Evolutionary conservation across 2,329 filamentous ascomycete species (phyloP).

Genomic region (Botrytis fragariae): DNA sequence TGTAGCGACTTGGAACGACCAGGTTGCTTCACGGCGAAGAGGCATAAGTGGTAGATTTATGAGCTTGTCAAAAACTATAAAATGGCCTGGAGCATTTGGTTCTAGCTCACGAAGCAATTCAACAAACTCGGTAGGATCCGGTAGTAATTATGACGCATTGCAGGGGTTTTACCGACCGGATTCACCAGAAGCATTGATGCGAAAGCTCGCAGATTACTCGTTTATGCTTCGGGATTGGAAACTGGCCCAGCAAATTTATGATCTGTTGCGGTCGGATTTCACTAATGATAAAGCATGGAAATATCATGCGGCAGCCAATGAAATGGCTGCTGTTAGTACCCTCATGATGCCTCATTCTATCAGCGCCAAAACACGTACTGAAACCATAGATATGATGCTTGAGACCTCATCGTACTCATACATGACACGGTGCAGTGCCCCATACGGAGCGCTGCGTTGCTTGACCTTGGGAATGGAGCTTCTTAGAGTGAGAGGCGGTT

Average conservation of each 20-base stretch:
- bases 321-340: slow-evolving; percentile 87
- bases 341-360: slow-evolving; percentile 72
- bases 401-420: slow-evolving; percentile 93
- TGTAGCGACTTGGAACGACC: slow-evolving; percentile 92
- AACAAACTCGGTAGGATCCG: slow-evolving; percentile 44
- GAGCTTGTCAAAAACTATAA: slow-evolving; percentile 71
- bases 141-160: slow-evolving; percentile 72
- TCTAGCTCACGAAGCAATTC: slow-evolving; percentile 43
- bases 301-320: slow-evolving; percentile 88
- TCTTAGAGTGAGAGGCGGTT: slow-evolving; percentile 73
- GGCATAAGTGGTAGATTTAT: slow-evolving; percentile 93
- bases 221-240: slow-evolving; percentile 98
- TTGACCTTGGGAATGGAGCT: slow-evolving; percentile 77
- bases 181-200: slow-evolving; percentile 83
- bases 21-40: slow-evolving; percentile 84
- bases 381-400: slow-evolving; percentile 81
- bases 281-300: slow-evolving; percentile 96
- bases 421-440: slow-evolving; percentile 74
- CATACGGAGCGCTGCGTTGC: slow-evolving; percentile 77
- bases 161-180: slow-evolving; percentile 83
- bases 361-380: slow-evolving; percentile 72
- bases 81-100: slow-evolving; percentile 77
- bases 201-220: slow-evolving; percentile 89
- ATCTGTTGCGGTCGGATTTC: slow-evolving; percentile 84
- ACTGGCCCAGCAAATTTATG: slow-evolving; percentile 86